Conservation (phyloP, 768 basidiomycete genomes). For the Rhodotorula babjevae region DNA sequence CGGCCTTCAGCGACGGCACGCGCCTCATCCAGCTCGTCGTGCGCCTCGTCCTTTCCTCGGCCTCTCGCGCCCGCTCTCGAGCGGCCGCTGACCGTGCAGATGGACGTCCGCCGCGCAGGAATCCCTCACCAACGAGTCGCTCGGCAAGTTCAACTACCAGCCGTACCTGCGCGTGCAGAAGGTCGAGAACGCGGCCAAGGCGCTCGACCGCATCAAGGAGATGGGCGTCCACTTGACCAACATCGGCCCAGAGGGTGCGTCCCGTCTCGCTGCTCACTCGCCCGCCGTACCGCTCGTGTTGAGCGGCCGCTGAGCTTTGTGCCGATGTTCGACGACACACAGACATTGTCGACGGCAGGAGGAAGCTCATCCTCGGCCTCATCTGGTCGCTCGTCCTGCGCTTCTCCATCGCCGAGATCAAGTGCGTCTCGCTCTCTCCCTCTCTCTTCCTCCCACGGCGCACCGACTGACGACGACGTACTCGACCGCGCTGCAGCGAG, state of each 20-base stretch:
- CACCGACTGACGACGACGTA: background rate
- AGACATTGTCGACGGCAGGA: conserved; percentile 99
- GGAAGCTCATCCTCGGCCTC: conserved; percentile 92
- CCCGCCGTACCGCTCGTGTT: background rate
- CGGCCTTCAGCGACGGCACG: conserved; percentile 90
- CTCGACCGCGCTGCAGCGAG: conserved; percentile 57
- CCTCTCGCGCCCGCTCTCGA: background rate
- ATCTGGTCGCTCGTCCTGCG: conserved; percentile 97
- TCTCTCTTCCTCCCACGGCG: background rate
- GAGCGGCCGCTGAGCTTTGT: no score
- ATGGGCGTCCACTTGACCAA: conserved; percentile 79
- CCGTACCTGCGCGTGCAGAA: conserved; percentile 92
- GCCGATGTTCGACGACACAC: background rate
- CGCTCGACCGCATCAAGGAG: conserved; percentile 84
- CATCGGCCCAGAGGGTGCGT: conserved; percentile 86
- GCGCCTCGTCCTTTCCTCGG: conserved; percentile 7
- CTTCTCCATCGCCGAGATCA: conserved; percentile 97
- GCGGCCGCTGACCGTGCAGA: background rate
- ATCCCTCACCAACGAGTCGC: conserved; percentile 95
- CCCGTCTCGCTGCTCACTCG: background rate
- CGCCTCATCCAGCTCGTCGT: conserved; percentile 93
- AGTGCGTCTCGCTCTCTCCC: conserved; percentile 53
- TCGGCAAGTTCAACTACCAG: conserved; percentile 86
- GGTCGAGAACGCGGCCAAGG: conserved; percentile 96
- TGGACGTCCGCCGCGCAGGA: conserved; percentile 56